Evolutionary conservation across 2,329 filamentous ascomycete species (phyloP).

Genomic region (Metarhizium anisopliae): DNA sequence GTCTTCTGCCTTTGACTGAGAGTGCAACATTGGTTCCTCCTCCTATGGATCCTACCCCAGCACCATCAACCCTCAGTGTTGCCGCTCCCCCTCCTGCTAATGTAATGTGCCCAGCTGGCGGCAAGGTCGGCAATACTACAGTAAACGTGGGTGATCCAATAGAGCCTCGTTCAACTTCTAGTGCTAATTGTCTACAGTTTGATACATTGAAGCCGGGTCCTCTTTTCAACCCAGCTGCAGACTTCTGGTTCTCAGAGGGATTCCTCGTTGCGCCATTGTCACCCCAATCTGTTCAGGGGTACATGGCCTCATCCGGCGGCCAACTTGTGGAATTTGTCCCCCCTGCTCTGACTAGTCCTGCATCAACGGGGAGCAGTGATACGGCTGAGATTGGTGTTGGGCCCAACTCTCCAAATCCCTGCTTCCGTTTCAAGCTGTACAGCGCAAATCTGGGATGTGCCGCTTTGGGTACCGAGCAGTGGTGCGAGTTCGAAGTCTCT

Average conservation of each 20-base stretch:
- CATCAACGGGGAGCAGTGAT: slow-evolving; percentile 16
- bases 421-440: slow-evolving; percentile 31
- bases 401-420: slow-evolving; percentile 25
- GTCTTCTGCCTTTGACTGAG: background rate
- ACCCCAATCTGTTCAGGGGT: slow-evolving; percentile 21
- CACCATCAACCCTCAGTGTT: slow-evolving; percentile 3
- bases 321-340: slow-evolving; percentile 32
- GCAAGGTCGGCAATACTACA: slow-evolving; percentile 27
- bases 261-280: slow-evolving; percentile 29
- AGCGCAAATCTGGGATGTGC: slow-evolving; percentile 30
- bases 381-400: slow-evolving; percentile 31
- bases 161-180: background rate
- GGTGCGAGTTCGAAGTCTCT: slow-evolving; percentile 33
- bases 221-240: slow-evolving; percentile 29
- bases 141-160: slow-evolving; percentile 23
- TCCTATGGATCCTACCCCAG: background rate
- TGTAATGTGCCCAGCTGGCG: slow-evolving; percentile 18
- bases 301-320: slow-evolving; percentile 28
- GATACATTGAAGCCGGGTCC: slow-evolving; percentile 26
- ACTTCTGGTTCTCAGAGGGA: slow-evolving; percentile 33
- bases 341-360: slow-evolving; percentile 20
- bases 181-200: slow-evolving; percentile 22
- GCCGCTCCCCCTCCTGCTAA: slow-evolving; percentile 6
- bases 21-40: background rate
- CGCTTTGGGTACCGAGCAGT: slow-evolving; percentile 23